Evolutionary conservation across 2,329 filamentous ascomycete species (phyloP).

Genomic region (Acephala macrosclerotiorum): DNA sequence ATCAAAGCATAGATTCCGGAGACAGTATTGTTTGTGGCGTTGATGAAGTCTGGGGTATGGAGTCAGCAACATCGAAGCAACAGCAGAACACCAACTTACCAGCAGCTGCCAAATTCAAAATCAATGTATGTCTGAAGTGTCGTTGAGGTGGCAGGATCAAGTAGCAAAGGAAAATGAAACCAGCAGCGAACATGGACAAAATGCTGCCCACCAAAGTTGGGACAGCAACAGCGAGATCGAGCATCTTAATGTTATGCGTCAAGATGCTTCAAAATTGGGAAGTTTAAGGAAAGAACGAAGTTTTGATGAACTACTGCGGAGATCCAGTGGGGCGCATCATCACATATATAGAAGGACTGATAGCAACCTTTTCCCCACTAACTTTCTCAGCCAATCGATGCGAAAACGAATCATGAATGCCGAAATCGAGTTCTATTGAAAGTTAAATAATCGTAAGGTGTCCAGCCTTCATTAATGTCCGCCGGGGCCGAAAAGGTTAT

Average conservation of each 20-base stretch:
- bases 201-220: slow-evolving; percentile 32
- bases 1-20: slow-evolving; percentile 28
- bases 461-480: no score
- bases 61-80: neutral
- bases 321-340: neutral
- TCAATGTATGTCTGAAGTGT: slow-evolving; percentile 36
- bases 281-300: neutral
- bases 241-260: slow-evolving; percentile 12
- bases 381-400: no score
- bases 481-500: neutral
- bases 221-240: slow-evolving; percentile 31
- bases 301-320: neutral
- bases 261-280: neutral
- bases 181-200: slow-evolving; percentile 32
- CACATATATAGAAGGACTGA: no score
- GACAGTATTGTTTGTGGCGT: slow-evolving; percentile 27
- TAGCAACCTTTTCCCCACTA: no score
- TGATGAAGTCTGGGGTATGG: slow-evolving; percentile 21
- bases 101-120: slow-evolving; percentile 33
- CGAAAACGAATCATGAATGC: no score
- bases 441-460: no score
- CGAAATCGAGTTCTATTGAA: no score
- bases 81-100: slow-evolving; percentile 16
- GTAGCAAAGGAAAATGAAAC: slow-evolving; percentile 31
- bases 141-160: slow-evolving; percentile 31